A percentile compares a stretch with the other conserved stretches of the same genome.
phyloP scores from a whole-genome alignment of 306 rosid species.

The Cyamopsis tetragonoloba region DNA sequence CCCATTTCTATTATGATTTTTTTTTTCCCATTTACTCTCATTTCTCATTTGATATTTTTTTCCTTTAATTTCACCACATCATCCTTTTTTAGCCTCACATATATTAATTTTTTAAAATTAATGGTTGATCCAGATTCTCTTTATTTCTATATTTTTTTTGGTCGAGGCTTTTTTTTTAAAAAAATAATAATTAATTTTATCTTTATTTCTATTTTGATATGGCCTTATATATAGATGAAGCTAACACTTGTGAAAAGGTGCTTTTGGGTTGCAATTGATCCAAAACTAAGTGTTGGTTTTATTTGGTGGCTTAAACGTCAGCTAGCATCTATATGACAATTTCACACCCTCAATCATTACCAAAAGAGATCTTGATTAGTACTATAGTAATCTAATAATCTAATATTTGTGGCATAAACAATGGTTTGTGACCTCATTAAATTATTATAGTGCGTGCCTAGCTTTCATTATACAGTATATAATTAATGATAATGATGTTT shows the following conservation, averaged over 20 bases:
- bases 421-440: not conserved
- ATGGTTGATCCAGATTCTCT: too few species aligned
- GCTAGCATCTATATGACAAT: not conserved
- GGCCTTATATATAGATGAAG: not conserved
- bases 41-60: too few species aligned
- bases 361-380: not conserved
- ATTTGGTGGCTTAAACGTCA: conserved; percentile 13
- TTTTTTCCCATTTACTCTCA: too few species aligned
- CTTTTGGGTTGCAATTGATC: not conserved
- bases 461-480: not conserved
- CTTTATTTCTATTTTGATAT: too few species aligned
- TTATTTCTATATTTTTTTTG: too few species aligned
- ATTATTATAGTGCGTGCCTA: not conserved
- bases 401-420: conserved; percentile 9
- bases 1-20: too few species aligned
- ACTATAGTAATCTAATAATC: not conserved
- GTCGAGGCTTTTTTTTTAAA: too few species aligned
- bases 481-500: not conserved
- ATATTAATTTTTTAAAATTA: too few species aligned
- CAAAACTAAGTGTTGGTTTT: not conserved
- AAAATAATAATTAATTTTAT: too few species aligned
- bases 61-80: too few species aligned
- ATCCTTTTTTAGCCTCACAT: too few species aligned
- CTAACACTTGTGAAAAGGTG: not conserved
- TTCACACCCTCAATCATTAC: conserved; percentile 23